Base-by-base conservation (phyloP, 148 eudicot species). In the Diospyros kaki region DNA sequence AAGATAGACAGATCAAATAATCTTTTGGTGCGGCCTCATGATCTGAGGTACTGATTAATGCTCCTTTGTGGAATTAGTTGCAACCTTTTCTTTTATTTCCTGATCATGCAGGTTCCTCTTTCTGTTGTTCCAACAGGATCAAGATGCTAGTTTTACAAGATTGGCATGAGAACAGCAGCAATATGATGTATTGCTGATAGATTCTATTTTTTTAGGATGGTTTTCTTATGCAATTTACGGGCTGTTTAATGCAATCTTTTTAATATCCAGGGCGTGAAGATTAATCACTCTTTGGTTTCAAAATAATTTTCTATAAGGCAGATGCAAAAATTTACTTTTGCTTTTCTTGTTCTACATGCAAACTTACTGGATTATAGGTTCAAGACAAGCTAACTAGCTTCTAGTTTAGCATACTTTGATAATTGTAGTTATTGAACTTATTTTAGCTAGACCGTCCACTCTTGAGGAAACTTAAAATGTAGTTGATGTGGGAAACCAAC, bases 21-120 rank as follows among this genome's bases (percentile, higher is more conserved):
- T 64, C 97, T 93, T 66, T 83, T 89, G 86, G 78, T 93, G 86
- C 87, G 90, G 67, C 87, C 94, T 62, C 87, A 80, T 73, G 97
- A 91, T 78, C 73, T 70, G 39, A 70, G 73, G 73, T 70, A 70
- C 62, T 13, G 14, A 54, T 54, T 42, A 14, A 41, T 70, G 46
- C 61, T 41, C 62, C 62, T 70, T 70, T 70, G 18, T 13, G 39
- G 44, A 46, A 56, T 28, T 18, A 12, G 13, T 59, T 46, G 59
- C 41, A 10, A 13, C 59, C 28, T 45, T 39, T 58, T 61, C 2
- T 15, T 52, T 14, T 64, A 45, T 10, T 82, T 82, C 69, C 85
- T 74, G 79, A 80, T 79, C 72, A 56, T 59, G 58, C 58, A 75
- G 80, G 80, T 38, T 18, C 79, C 73, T 67, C 75, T 73, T 75